Conservation (phyloP, 768 basidiomycete genomes). For the Kwoniella sp. region DNA sequence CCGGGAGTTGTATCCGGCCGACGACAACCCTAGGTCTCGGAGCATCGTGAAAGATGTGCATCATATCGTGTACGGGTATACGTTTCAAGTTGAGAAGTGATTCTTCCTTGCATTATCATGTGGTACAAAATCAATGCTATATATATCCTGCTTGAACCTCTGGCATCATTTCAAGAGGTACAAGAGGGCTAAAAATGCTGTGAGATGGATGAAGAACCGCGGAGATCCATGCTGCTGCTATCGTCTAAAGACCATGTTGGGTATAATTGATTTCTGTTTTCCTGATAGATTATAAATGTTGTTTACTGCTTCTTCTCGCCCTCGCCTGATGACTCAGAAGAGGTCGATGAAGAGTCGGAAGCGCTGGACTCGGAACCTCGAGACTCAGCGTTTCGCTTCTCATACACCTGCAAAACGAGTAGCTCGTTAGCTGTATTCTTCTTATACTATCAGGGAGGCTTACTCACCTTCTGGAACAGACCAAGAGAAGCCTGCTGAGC, state of each 20-base stretch:
- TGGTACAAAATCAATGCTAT: slow-evolving; percentile 5
- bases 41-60: too few relatives aligned
- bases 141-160: not conserved
- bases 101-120: slow-evolving; percentile 25
- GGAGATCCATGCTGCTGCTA: slow-evolving; percentile 1
- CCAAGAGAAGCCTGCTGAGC: slow-evolving; percentile 93
- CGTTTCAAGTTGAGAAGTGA: slow-evolving; percentile 20
- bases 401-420: slow-evolving; percentile 65
- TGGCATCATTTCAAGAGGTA: slow-evolving; percentile 2
- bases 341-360: slow-evolving; percentile 28
- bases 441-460: too few relatives aligned
- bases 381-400: slow-evolving; percentile 82
- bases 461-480: slow-evolving; percentile 85
- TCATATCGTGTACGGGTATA: too few relatives aligned
- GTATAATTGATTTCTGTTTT: not conserved
- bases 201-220: slow-evolving; percentile 1
- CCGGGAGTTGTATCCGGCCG: too few relatives aligned
- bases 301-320: slow-evolving; percentile 47
- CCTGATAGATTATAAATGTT: not conserved
- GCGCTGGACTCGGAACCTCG: slow-evolving; percentile 42
- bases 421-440: slow-evolving; percentile 8
- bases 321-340: slow-evolving; percentile 26
- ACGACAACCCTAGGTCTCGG: too few relatives aligned
- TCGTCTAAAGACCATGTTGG: not conserved
- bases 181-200: slow-evolving; percentile 3